Base-by-base conservation (phyloP, 1,284 basidiomycete genomes). In the Papiliotrema laurentii region DNA sequence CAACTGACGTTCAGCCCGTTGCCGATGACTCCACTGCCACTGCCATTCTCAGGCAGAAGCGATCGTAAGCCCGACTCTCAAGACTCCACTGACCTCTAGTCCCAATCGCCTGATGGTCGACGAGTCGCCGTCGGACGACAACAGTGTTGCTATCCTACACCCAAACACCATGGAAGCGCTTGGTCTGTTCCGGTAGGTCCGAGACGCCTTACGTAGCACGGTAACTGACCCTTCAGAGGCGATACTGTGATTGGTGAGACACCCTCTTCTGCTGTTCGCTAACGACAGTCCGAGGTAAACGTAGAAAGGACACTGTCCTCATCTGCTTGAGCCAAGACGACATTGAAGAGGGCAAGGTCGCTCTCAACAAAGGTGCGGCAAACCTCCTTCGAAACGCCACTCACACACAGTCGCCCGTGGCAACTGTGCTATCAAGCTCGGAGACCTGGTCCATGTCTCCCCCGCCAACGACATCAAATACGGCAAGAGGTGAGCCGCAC, bases 401-500 rank as follows among this genome's bases (percentile, higher is more conserved):
- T 40, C 41, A 24, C 18, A n/a, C 25, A 0, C 64, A 79, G 96
- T 99, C 38, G 96, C 96, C 4, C 89, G 96, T 52, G 94, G 97
- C 78, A 98, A 99, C 76, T 77, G 98, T 45, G 89, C 96, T 45
- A 89, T 97, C 64, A 98, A 97, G 79, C 85, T 98, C 38, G 94
- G 89, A 43, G 96, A 99, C 74, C 81, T 97, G 39, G 88, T 91
- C 68, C 90, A 89, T 56, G 90, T 99, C 1, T 92, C 97, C 68
- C 84, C 91, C 59, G 97, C 93, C 72, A 83, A 88, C 60, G 94
- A 98, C 68, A 98, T 98, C 81, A 97, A 97, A 76, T 99, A 99
- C 73, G 96, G 96, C 63, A 98, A 98, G 75, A 86, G 94, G 65
- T 65, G 18, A 46, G 65, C 21, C 21, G 25, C 36, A 19, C 14